phyloP scores from a whole-genome alignment of 148 eudicot species.

The Tetragonia tetragonoides region DNA sequence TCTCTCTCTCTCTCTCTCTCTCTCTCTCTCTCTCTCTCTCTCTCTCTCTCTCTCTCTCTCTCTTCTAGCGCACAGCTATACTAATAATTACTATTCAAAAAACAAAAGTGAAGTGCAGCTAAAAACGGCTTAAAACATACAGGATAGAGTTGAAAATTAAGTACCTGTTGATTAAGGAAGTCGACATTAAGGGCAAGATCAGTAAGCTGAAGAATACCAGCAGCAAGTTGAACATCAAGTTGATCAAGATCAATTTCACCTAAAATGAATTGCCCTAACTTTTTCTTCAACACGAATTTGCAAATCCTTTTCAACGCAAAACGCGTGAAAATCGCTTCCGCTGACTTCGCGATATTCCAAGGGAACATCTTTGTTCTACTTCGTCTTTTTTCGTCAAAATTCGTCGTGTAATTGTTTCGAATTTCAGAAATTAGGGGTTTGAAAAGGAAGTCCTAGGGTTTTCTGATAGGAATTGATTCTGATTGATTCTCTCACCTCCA shows the following conservation, averaged over 20 bases:
- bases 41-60: background rate
- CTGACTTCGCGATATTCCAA: slow-evolving; percentile 77
- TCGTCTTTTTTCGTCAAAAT: background rate
- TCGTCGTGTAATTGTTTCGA: background rate
- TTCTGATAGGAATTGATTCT: slow-evolving; percentile 14
- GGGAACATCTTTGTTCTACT: slow-evolving; percentile 44
- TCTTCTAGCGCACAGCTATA: too few relatives aligned
- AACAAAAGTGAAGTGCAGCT: background rate
- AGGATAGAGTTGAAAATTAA: too few relatives aligned
- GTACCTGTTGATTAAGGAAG: slow-evolving; percentile 68
- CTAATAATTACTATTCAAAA: background rate
- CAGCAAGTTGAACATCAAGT: slow-evolving; percentile 83
- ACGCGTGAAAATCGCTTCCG: slow-evolving; percentile 74
- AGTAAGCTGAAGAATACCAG: slow-evolving; percentile 69
- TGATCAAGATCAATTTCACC: slow-evolving; percentile 90
- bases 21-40: background rate
- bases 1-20: background rate
- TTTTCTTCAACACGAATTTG: slow-evolving; percentile 83
- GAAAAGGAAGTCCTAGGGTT: slow-evolving; percentile 5
- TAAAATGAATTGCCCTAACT: slow-evolving; percentile 64
- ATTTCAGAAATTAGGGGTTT: background rate
- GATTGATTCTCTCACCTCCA: slow-evolving; percentile 38
- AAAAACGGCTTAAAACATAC: background rate
- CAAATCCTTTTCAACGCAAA: slow-evolving; percentile 69
- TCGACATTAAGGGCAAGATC: slow-evolving; percentile 91